A percentile compares a stretch with the other conserved stretches of the same genome.
Evolutionary conservation across 345 rosid species (phyloP).

Genomic region (Pugionium dolabratum): DNA sequence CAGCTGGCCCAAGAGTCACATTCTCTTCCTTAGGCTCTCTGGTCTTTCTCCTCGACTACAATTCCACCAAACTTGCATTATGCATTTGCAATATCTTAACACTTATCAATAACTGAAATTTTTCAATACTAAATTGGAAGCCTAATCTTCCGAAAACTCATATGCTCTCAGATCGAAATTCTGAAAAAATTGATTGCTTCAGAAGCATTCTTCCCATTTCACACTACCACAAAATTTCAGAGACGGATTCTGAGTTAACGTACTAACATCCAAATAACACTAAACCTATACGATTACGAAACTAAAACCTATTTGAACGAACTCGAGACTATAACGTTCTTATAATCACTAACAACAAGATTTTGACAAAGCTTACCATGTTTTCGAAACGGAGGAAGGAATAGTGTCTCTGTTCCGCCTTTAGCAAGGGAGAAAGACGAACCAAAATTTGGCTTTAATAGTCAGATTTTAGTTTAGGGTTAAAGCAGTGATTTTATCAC

Average conservation of each 20-base stretch:
- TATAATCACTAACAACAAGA: background rate
- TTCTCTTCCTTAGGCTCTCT: slow-evolving; percentile 85
- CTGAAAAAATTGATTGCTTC: background rate
- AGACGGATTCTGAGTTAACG: too few relatives aligned
- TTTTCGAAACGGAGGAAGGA: slow-evolving; percentile 3
- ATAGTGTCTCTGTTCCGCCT: slow-evolving; percentile 28
- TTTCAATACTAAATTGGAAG: background rate
- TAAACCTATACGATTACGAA: background rate
- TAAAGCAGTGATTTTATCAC: background rate
- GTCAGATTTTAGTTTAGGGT: slow-evolving; percentile 13
- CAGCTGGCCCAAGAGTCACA: slow-evolving; percentile 74
- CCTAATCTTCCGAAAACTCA: background rate
- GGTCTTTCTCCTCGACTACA: slow-evolving; percentile 64
- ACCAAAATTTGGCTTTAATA: slow-evolving; percentile 28
- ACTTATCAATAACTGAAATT: background rate
- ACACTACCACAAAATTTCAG: background rate
- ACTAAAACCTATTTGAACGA: background rate
- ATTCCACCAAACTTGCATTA: slow-evolving; percentile 22
- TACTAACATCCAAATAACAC: background rate
- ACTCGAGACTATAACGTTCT: background rate
- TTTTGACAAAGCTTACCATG: slow-evolving; percentile 31
- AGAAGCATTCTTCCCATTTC: background rate
- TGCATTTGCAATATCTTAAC: background rate
- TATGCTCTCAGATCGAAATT: slow-evolving; percentile 7
- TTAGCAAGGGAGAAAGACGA: background rate